phyloP scores from a whole-genome alignment of 2,329 filamentous ascomycete genomes.

The Macroventuria anomochaeta region DNA sequence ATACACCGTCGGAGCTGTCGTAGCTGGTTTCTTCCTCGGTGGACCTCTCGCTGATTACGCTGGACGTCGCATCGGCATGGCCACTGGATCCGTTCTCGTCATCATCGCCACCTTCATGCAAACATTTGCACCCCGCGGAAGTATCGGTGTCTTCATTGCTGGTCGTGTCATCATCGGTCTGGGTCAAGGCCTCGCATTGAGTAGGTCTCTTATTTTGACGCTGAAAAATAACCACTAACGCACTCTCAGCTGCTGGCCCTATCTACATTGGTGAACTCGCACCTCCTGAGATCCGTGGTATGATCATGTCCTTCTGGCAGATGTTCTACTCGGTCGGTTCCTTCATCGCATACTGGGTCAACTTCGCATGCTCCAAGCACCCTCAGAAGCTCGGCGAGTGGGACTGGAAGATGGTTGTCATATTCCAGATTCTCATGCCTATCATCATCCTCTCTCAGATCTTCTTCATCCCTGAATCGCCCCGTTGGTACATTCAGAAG shows the following conservation, averaged over 20 bases:
- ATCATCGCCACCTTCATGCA: constrained; percentile 74
- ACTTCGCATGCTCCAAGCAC: constrained; percentile 67
- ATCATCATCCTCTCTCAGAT: constrained; percentile 66
- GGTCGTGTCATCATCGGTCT: constrained; percentile 73
- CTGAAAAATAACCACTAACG: constrained; percentile 4
- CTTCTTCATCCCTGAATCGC: constrained; percentile 69
- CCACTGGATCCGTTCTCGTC: constrained; percentile 66
- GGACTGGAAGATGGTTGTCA: constrained; percentile 76
- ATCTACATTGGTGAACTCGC: constrained; percentile 75
- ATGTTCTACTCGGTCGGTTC: constrained; percentile 69
- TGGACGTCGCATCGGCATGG: constrained; percentile 71
- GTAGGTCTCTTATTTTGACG: constrained; percentile 41
- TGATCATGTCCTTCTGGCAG: constrained; percentile 74
- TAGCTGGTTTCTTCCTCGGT: constrained; percentile 72
- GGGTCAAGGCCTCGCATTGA: constrained; percentile 72
- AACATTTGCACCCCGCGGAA: constrained; percentile 64
- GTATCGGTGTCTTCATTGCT: constrained; percentile 70
- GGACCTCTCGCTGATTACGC: constrained; percentile 68
- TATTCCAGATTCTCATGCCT: constrained; percentile 75
- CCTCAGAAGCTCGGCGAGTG: constrained; percentile 66
- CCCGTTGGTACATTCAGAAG: constrained; percentile 71
- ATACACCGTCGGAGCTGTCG: constrained; percentile 73
- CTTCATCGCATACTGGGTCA: constrained; percentile 69
- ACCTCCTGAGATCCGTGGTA: constrained; percentile 68
- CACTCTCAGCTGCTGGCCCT: constrained; percentile 63